Conservation (phyloP, 495 filamentous ascomycete genomes). For the Aspergillus cristatus region DNA sequence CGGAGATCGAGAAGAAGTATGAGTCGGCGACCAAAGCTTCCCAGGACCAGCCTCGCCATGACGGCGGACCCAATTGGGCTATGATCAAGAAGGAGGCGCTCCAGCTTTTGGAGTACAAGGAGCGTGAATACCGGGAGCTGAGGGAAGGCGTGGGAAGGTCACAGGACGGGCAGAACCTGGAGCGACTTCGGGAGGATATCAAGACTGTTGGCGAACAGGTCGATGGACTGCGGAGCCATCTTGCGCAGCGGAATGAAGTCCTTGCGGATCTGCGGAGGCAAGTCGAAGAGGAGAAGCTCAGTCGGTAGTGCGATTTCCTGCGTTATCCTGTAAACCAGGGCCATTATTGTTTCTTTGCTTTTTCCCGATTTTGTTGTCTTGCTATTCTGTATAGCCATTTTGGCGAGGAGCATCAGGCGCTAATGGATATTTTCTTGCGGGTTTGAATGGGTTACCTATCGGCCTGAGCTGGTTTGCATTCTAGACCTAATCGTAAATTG, state of each 20-base stretch:
- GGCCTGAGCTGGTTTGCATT: background rate
- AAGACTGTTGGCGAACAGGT: constrained; percentile 44
- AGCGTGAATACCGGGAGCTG: constrained; percentile 40
- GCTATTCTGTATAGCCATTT: constrained; percentile 26
- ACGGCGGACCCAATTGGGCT: constrained; percentile 46
- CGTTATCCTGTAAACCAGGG: constrained; percentile 2
- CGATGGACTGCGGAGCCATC: constrained; percentile 43
- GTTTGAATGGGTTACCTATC: constrained; percentile 1
- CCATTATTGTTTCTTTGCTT: constrained; percentile 4
- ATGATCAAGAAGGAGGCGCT: constrained; percentile 90
- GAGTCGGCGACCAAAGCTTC: constrained; percentile 63
- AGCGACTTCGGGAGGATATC: constrained; percentile 35
- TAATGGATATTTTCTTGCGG: constrained; percentile 17
- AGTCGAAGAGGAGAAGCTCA: constrained; percentile 37
- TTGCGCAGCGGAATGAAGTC: constrained; percentile 31
- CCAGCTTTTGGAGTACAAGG: constrained; percentile 59
- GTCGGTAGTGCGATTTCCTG: constrained; percentile 18
- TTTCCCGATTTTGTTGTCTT: constrained; percentile 10
- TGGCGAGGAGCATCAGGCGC: constrained; percentile 30
- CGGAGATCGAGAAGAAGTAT: constrained; percentile 78
- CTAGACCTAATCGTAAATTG: background rate
- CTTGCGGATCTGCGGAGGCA: constrained; percentile 37
- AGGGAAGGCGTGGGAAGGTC: constrained; percentile 35
- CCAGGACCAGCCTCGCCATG: constrained; percentile 43
- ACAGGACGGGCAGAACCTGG: constrained; percentile 34